Evolutionary conservation across 768 basidiomycete genomes (phyloP).

Genomic region (Hygrocybe coccinea): DNA sequence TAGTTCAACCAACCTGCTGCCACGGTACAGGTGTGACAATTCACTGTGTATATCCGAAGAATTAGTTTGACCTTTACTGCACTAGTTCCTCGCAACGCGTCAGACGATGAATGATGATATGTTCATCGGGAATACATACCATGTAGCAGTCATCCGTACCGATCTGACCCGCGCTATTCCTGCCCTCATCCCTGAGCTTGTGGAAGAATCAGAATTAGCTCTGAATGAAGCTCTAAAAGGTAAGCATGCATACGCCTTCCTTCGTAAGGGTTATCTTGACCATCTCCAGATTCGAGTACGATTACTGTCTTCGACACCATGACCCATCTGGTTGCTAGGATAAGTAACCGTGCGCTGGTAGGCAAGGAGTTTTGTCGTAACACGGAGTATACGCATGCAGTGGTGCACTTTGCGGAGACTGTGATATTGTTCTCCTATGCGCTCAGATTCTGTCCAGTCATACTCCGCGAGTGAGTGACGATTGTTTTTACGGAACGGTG

Average conservation of each 20-base stretch:
- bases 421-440: constrained; percentile 32
- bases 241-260: background rate
- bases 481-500: background rate
- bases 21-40: constrained; percentile 24
- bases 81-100: constrained; percentile 29
- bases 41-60: background rate
- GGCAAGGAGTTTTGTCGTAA: constrained; percentile 34
- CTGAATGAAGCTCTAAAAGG: constrained; percentile 26
- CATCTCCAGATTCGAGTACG: constrained; percentile 17
- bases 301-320: constrained; percentile 33
- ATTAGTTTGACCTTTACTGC: background rate
- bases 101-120: constrained; percentile 37
- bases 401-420: constrained; percentile 34
- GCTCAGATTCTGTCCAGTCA: constrained; percentile 29
- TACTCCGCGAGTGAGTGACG: constrained; percentile 28
- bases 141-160: constrained; percentile 32
- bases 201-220: constrained; percentile 33
- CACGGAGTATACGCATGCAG: constrained; percentile 29
- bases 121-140: constrained; percentile 29
- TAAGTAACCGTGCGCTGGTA: constrained; percentile 38
- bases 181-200: constrained; percentile 33
- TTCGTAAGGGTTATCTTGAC: background rate
- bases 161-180: constrained; percentile 36
- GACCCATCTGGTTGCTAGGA: constrained; percentile 35
- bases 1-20: constrained; percentile 36